phyloP scores from a whole-genome alignment of 2,329 filamentous ascomycete genomes.

The Aulographum hederae region DNA sequence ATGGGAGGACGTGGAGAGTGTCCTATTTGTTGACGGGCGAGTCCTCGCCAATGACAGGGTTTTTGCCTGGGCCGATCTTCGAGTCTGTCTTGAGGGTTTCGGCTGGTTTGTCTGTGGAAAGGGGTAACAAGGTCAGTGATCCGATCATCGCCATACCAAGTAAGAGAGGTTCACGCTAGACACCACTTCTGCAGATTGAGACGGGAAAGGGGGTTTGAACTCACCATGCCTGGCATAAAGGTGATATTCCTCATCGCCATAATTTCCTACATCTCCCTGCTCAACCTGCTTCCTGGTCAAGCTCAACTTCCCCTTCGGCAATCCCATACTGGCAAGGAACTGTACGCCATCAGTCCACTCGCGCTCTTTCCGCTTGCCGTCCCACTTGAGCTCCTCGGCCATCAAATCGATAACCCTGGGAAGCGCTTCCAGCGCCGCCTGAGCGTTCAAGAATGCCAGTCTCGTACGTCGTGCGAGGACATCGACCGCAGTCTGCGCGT shows the following conservation, averaged over 20 bases:
- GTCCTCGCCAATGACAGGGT: conserved; percentile 24
- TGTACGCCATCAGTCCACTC: conserved; percentile 60
- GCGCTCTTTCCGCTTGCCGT: conserved; percentile 47
- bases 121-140: conserved; percentile 1
- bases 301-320: conserved; percentile 35
- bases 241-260: conserved; percentile 28
- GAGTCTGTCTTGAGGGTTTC: conserved; percentile 33
- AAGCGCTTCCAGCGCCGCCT: conserved; percentile 72
- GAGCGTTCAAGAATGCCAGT: conserved; percentile 78
- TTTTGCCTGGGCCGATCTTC: conserved; percentile 23
- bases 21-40: conserved; percentile 33
- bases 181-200: no score
- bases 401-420: conserved; percentile 80
- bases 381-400: conserved; percentile 69
- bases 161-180: no score
- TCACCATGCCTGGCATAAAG: conserved; percentile 31
- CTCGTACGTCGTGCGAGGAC: conserved; percentile 72
- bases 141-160: conserved; percentile 2
- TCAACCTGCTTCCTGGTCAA: conserved; percentile 41
- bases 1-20: no score
- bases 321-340: conserved; percentile 43
- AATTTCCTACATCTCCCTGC: conserved; percentile 30
- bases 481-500: conserved; percentile 79
- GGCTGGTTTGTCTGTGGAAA: conserved; percentile 29
- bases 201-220: conserved; percentile 7